Base-by-base conservation (phyloP, 495 filamentous ascomycete species). In the Lepraria neglecta region DNA sequence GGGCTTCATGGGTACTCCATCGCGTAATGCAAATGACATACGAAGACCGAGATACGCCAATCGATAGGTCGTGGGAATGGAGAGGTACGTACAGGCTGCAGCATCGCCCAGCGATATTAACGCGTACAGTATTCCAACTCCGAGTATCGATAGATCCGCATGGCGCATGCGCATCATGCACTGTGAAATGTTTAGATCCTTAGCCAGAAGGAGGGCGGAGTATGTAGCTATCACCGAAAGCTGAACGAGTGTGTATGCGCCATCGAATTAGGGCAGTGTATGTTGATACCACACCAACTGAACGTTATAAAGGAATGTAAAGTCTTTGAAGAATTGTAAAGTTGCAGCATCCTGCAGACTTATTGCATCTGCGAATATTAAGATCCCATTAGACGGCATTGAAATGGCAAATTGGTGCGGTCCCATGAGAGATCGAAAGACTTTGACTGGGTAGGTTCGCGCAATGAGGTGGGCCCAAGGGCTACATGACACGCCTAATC, bases 91-190 rank as follows among this genome's bases (percentile, higher is more conserved):
- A 52, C 48, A 52, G 6, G 48, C 48, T 52, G 48, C 48, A 52
- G 14, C 24, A 21, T 52, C 27, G 27, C 28, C 48, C 24, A 52
- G 48, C 27, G 48, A 52, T 52, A 52, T 17, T 31, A 52, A 52
- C 27, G 48, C 48, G 28, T 28, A 52, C 27, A 52, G 48, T 52
- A n/a, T 31, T 30, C 48, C 48, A 52, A 52, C 48, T 11, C 48
- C 48, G 48, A 52, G 48, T 30, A 52, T 1, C 27, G n/a, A n/a
- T 7, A 52, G 17, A 31, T 52, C 27, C 27, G 28, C 48, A 52
- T 31, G 28, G 6, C 31, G 48, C 48, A 31, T 52, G 28, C 28
- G 17, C 48, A 52, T 2, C 48, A 52, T 52, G 48, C 48, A 52
- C 48, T 12, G 48, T 31, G 15, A 31, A 27, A 31, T 2, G 24